Conservation (phyloP, 2,329 filamentous ascomycete species). For the Nemania sp. region DNA sequence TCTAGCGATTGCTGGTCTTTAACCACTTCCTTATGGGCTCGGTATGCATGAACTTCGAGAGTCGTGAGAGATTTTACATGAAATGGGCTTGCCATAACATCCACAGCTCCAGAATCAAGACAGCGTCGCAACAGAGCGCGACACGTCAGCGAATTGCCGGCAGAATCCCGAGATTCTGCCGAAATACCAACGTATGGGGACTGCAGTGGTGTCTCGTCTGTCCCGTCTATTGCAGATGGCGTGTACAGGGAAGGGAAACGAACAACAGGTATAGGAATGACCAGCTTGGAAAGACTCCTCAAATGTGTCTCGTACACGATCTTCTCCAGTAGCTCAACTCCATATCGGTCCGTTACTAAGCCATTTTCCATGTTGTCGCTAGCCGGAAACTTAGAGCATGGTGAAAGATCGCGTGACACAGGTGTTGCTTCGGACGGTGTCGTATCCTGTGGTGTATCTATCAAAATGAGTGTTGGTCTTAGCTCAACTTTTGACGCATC, state of each 20-base stretch:
- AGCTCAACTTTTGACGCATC: constrained; percentile 55
- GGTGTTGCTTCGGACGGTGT: constrained; percentile 43
- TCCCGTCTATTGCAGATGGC: constrained; percentile 39
- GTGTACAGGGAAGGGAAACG: constrained; percentile 41
- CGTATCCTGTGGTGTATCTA: constrained; percentile 60
- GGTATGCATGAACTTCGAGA: constrained; percentile 81
- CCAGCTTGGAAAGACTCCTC: constrained; percentile 58
- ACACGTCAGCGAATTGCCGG: constrained; percentile 44
- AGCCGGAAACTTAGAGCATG: constrained; percentile 44
- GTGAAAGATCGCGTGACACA: constrained; percentile 49
- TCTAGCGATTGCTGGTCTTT: constrained; percentile 73
- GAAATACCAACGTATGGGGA: constrained; percentile 33
- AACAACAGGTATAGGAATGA: constrained; percentile 60
- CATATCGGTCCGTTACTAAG: constrained; percentile 55
- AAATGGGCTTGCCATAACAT: constrained; percentile 82
- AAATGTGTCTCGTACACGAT: constrained; percentile 62
- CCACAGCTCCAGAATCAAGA: constrained; percentile 82
- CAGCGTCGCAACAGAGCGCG: constrained; percentile 66
- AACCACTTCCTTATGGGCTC: constrained; percentile 74
- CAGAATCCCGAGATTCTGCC: constrained; percentile 31
- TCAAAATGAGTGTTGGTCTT: constrained; percentile 59
- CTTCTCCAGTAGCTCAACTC: constrained; percentile 57
- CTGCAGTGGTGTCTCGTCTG: constrained; percentile 29
- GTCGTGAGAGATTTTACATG: constrained; percentile 73
- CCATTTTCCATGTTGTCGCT: constrained; percentile 46